phyloP scores from a whole-genome alignment of 176 grass and related monocot genomes.

The Thinopyrum elongatum region DNA sequence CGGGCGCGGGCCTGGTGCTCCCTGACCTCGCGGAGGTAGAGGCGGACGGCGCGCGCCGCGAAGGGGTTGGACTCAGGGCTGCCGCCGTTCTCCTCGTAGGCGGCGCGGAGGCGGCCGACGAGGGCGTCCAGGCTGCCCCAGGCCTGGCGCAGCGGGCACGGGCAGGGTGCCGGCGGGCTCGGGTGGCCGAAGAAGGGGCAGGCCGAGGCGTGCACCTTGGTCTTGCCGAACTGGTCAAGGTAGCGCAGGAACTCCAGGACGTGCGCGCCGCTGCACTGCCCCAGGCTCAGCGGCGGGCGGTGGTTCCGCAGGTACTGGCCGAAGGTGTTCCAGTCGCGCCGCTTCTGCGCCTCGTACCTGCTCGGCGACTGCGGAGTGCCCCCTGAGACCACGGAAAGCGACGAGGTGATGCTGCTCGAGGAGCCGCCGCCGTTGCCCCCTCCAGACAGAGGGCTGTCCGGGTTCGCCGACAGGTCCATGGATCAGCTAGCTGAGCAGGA shows the following conservation, averaged over 20 bases:
- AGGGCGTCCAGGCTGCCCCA: slow-evolving; percentile 96
- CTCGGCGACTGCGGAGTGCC: slow-evolving; percentile 50
- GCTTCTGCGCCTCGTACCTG: slow-evolving; percentile 74
- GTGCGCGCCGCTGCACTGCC: slow-evolving; percentile 87
- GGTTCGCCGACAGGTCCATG: slow-evolving; percentile 52
- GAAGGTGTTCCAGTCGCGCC: slow-evolving; percentile 77
- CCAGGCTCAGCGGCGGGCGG: slow-evolving; percentile 62
- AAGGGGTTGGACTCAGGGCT: slow-evolving; percentile 85
- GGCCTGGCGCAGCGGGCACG: slow-evolving; percentile 85
- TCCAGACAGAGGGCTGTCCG: slow-evolving; percentile 48
- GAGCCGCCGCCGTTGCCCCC: slow-evolving; percentile 18
- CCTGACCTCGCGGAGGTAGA: slow-evolving; percentile 92
- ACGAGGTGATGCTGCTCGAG: slow-evolving; percentile 12
- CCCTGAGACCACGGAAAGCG: slow-evolving; percentile 25
- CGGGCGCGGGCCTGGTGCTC: slow-evolving; percentile 85
- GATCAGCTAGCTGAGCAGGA: slow-evolving; percentile 18
- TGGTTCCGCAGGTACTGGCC: slow-evolving; percentile 77
- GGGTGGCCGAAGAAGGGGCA: slow-evolving; percentile 93
- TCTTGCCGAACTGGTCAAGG: slow-evolving; percentile 97
- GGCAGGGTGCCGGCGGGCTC: slow-evolving; percentile 73
- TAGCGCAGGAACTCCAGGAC: slow-evolving; percentile 94
- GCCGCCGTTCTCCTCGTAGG: slow-evolving; percentile 91
- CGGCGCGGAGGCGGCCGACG: slow-evolving; percentile 80
- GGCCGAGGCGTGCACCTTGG: slow-evolving; percentile 70
- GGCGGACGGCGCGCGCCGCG: slow-evolving; percentile 75